Conservation (phyloP, 2,329 filamentous ascomycete species). For the Fusarium incarnatum region DNA sequence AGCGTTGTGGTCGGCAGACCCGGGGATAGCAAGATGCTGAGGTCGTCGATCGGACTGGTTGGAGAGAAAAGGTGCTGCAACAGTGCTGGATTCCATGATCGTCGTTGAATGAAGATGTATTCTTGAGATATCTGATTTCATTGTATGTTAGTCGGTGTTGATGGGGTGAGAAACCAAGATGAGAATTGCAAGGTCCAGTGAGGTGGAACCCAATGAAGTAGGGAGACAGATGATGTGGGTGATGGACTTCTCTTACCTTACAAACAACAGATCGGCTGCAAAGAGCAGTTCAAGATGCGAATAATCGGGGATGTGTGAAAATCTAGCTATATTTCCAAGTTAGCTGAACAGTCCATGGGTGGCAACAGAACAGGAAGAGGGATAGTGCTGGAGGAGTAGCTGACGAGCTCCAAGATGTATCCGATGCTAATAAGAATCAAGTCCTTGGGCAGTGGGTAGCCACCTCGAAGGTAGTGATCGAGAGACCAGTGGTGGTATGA, state of each 20-base stretch:
- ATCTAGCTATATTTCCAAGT: slow-evolving; percentile 37
- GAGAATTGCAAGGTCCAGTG: neutral
- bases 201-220: neutral
- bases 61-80: slow-evolving; percentile 49
- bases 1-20: slow-evolving; percentile 47
- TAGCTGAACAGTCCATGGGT: neutral
- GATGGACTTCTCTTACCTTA: slow-evolving; percentile 44
- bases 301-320: slow-evolving; percentile 47
- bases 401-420: neutral
- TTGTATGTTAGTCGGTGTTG: neutral
- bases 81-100: slow-evolving; percentile 53
- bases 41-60: slow-evolving; percentile 47
- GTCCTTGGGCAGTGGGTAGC: no score
- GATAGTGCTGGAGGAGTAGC: neutral
- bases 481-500: no score
- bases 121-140: slow-evolving; percentile 44
- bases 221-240: neutral
- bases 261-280: slow-evolving; percentile 50
- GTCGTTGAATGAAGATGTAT: slow-evolving; percentile 50
- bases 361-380: neutral
- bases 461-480: no score
- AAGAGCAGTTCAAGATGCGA: slow-evolving; percentile 49
- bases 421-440: neutral
- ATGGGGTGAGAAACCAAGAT: neutral
- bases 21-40: slow-evolving; percentile 49